A percentile compares a stretch with the other conserved stretches of the same genome.
Conservation (phyloP, 495 filamentous ascomycete species). For the Penicilliopsis zonata region DNA sequence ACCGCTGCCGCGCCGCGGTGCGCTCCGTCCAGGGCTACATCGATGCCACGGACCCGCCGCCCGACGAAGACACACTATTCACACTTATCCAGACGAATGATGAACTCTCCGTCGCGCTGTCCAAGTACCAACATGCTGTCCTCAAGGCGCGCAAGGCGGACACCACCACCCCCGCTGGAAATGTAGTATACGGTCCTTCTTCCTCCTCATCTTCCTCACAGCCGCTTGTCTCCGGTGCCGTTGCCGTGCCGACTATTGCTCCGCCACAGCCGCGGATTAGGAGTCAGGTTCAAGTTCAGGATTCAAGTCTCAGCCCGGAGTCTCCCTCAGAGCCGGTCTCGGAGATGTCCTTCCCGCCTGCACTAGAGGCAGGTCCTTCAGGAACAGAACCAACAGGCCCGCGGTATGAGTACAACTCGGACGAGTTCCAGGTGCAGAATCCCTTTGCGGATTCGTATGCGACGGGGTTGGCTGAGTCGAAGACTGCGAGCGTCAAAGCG, state of each 20-base stretch:
- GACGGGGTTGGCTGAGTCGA: conserved; percentile 4
- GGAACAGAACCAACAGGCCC: too few species aligned
- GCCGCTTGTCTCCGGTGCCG: conserved; percentile 1
- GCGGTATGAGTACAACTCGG: conserved; percentile 28
- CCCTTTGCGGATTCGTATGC: conserved; percentile 30
- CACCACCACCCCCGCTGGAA: conserved; percentile 10
- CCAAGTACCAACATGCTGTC: conserved; percentile 69
- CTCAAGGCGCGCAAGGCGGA: conserved; percentile 50
- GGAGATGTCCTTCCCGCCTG: too few species aligned
- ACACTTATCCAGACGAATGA: conserved; percentile 93
- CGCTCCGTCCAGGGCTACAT: conserved; percentile 78
- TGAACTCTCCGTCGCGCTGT: conserved; percentile 63
- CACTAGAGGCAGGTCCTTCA: too few species aligned
- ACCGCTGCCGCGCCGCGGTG: conserved; percentile 71
- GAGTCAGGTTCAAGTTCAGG: too few species aligned
- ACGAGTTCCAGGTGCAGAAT: conserved; percentile 33
- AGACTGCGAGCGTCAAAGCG: conserved; percentile 8
- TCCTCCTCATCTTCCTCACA: conserved; percentile 3
- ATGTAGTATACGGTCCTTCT: conserved; percentile 6
- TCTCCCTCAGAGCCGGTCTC: too few species aligned
- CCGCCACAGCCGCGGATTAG: too few species aligned
- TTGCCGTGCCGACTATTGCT: too few species aligned
- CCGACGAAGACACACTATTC: conserved; percentile 86
- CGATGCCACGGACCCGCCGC: conserved; percentile 57
- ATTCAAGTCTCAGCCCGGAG: too few species aligned